Evolutionary conservation across 352 stramenopile species (phyloP), one percentile per base, ranked within the genome.

Genomic region (Aphanomyces invadans): DNA sequence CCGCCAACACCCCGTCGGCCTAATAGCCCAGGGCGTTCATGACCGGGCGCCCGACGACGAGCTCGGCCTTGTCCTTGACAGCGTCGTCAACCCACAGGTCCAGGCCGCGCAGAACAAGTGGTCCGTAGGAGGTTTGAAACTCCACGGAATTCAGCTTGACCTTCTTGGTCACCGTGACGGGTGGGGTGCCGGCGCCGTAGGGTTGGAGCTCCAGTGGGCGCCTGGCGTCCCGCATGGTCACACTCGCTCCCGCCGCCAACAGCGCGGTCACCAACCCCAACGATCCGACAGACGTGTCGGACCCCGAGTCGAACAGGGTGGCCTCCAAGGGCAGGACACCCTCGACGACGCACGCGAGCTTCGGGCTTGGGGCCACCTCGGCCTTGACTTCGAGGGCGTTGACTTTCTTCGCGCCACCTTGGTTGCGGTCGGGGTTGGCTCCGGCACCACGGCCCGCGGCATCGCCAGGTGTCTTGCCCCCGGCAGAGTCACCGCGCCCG

Each of bases 51-150:
- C 54, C 23, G 10, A 62, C 15, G 17, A 62, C 11, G 10, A 62
- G 23, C 10, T 53, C 54, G 54, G n/a, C n/a, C n/a, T 15, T 15
- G 11, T 11, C 25, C 19, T 10, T 53, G 11, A 19, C 11, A 9
- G 15, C 23, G n/a, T 62, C 54, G 54, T 62, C 54, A 11, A 62
- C 23, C 54, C 54, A 62, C 9, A 46, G 11, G 9, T 15, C n/a
- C 29, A 62, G 15, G n/a, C 54, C 54, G 53, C 54, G 54, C 25
- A 62, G 29, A 11, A 46, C 53, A 23, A 62, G 36, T 44, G 54
- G 54, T 51, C 54, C 54, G 23, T 55, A 62, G 11, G 54, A 62
- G 11, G 36, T 62, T 49, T 44, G 15, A 11, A 25, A 55, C 36
- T 51, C 11, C n/a, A 46, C n/a, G 11, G 11, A 15, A 12, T 21